Percentiles rank a stretch among this genome's conserved stretches.
phyloP scores from a whole-genome alignment of 805 yeast genomes.

The Lachancea cidri region DNA sequence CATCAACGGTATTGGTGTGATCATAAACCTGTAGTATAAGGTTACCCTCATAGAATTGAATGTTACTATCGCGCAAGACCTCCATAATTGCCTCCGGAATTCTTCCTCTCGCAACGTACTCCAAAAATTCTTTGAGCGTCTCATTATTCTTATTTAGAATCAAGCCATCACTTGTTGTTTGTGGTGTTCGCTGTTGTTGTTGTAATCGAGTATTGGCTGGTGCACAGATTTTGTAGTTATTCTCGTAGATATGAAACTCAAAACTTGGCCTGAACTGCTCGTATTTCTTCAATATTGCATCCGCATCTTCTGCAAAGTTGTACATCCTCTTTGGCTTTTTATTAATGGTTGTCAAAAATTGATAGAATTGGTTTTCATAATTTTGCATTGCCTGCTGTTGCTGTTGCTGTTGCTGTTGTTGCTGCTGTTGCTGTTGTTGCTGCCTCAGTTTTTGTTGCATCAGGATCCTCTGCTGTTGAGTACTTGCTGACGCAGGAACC shows the following conservation, averaged over 20 bases:
- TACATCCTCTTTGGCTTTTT: constrained; percentile 42
- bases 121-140: constrained; percentile 71
- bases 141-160: constrained; percentile 72
- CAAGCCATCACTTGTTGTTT: constrained; percentile 53
- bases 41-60: constrained; percentile 85
- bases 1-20: constrained; percentile 52
- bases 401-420: constrained; percentile 29
- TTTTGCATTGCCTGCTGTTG: constrained; percentile 40
- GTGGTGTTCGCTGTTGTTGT: constrained; percentile 34
- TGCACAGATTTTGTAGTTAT: constrained; percentile 86
- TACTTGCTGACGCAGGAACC: not conserved
- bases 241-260: constrained; percentile 86
- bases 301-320: constrained; percentile 65
- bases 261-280: constrained; percentile 73
- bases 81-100: constrained; percentile 89
- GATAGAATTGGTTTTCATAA: constrained; percentile 39
- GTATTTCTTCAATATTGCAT: constrained; percentile 70
- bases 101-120: constrained; percentile 71
- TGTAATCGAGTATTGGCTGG: constrained; percentile 40
- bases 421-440: constrained; percentile 18
- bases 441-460: constrained; percentile 28
- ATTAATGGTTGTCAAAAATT: constrained; percentile 29
- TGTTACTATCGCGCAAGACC: constrained; percentile 79
- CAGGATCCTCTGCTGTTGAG: constrained; percentile 17
- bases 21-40: constrained; percentile 81